These are phyloP conservation scores for Truncatella angustata DNA, from an alignment of 2,329 filamentous ascomycete species.

Conservation along the genomic window DNA sequence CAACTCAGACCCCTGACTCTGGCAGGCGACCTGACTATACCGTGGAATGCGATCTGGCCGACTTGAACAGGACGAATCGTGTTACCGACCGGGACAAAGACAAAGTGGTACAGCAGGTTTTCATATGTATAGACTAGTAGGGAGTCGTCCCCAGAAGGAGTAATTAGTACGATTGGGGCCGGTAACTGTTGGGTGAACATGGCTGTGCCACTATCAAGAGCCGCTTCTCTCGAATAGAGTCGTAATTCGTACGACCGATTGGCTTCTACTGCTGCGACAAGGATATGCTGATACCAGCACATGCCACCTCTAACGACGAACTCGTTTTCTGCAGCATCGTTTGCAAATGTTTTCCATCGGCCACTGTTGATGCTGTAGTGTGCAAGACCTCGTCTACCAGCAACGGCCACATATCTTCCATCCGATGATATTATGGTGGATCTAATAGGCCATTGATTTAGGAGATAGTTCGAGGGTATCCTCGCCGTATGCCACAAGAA, in stretches of 20 bases:
- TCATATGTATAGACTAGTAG: conserved; percentile 96
- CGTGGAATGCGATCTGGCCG: conserved; percentile 97
- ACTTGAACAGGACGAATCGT: conserved; percentile 81
- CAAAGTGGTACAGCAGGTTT: conserved; percentile 91
- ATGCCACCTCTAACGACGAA: conserved; percentile 93
- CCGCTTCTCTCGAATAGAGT: conserved; percentile 85
- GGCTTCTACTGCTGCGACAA: conserved; percentile 89
- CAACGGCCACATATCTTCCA: conserved; percentile 92
- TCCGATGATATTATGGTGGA: conserved; percentile 86
- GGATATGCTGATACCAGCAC: conserved; percentile 97
- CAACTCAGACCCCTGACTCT: conserved; percentile 91
- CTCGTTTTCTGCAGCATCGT: conserved; percentile 77
- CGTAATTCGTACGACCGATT: conserved; percentile 80
- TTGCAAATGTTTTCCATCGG: conserved; percentile 91
- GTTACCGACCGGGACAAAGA: conserved; percentile 72
- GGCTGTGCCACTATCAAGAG: conserved; percentile 69
- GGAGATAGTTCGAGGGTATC: conserved; percentile 79
- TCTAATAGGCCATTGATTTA: conserved; percentile 91
- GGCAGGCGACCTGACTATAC: conserved; percentile 90
- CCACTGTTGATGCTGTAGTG: conserved; percentile 96
- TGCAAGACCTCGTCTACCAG: conserved; percentile 85
- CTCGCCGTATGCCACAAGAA: conserved; percentile 94
- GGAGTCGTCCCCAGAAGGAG: conserved; percentile 88
- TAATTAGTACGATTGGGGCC: conserved; percentile 84
- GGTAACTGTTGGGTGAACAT: conserved; percentile 77